Percentiles rank a stretch among this genome's conserved stretches.
Conservation (phyloP, 1,284 basidiomycete genomes). For the Entoloma clypeatum region DNA sequence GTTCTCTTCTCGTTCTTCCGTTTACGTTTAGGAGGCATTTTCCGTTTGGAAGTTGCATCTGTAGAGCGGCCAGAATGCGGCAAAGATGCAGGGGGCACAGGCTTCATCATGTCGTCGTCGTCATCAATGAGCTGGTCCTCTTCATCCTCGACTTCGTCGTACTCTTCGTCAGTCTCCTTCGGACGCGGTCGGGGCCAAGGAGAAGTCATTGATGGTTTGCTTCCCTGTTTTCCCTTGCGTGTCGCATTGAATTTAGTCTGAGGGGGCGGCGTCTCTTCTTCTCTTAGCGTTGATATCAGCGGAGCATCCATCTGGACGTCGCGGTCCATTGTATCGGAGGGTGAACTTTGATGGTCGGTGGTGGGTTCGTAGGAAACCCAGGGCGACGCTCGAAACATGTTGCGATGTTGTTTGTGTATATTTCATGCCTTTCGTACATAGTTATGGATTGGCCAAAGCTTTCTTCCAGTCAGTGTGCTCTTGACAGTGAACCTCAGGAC, state of each 20-base stretch:
- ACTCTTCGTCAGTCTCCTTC: constrained; percentile 37
- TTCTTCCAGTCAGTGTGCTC: too few species aligned
- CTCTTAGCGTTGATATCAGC: constrained; percentile 69
- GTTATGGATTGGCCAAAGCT: constrained; percentile 18
- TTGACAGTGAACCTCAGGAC: too few species aligned
- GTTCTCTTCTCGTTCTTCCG: constrained; percentile 41
- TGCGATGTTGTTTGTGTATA: constrained; percentile 34
- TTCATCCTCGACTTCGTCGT: constrained; percentile 63
- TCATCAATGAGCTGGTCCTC: constrained; percentile 78
- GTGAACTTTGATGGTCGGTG: constrained; percentile 19
- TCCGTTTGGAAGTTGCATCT: constrained; percentile 41
- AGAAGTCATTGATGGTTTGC: constrained; percentile 16
- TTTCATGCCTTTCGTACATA: constrained; percentile 24
- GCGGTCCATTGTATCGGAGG: constrained; percentile 38
- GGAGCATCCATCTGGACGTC: constrained; percentile 74
- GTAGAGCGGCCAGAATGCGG: constrained; percentile 29
- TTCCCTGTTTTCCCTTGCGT: constrained; percentile 45
- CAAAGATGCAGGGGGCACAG: constrained; percentile 30
- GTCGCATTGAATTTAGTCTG: constrained; percentile 37
- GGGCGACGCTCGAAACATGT: constrained; percentile 43
- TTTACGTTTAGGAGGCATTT: constrained; percentile 45
- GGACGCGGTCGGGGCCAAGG: constrained; percentile 22
- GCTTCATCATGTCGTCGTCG: constrained; percentile 40
- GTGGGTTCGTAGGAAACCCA: constrained; percentile 42
- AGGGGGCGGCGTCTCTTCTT: constrained; percentile 66